A percentile compares a stretch with the other conserved stretches of the same genome.
Evolutionary conservation across 2,329 filamentous ascomycete genomes (phyloP).

Genomic region (Calonectria henricotiae): DNA sequence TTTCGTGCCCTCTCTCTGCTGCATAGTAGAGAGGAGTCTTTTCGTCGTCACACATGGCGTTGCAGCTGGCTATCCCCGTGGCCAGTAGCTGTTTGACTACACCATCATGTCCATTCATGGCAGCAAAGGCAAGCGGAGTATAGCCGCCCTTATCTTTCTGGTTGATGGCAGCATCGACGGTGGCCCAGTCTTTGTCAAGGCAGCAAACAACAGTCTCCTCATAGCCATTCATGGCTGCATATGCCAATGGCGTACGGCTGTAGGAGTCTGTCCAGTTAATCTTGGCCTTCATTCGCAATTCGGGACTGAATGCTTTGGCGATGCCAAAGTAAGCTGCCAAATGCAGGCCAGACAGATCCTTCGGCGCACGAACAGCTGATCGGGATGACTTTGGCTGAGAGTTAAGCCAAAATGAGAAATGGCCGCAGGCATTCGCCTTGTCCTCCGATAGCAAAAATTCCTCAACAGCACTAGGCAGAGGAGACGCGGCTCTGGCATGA

Average conservation of each 20-base stretch:
- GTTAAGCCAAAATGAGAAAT: conserved; percentile 14
- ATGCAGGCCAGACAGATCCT: conserved; percentile 2
- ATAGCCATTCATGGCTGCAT: conserved; percentile 8
- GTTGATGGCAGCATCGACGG: conserved; percentile 16
- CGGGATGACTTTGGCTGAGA: conserved; percentile 6
- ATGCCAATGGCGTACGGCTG: not conserved
- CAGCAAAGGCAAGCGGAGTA: not conserved
- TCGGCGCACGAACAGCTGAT: not conserved
- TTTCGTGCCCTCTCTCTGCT: conserved; percentile 12
- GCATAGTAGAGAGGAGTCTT: conserved; percentile 9
- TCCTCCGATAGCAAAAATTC: not conserved
- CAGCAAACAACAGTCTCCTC: conserved; percentile 11
- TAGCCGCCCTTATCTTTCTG: not conserved
- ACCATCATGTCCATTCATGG: conserved; percentile 5
- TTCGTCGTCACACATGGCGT: not conserved
- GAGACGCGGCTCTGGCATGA: conserved; percentile 9
- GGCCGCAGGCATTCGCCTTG: not conserved
- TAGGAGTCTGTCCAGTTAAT: not conserved
- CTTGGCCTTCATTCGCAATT: conserved; percentile 1
- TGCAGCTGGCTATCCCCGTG: conserved; percentile 7
- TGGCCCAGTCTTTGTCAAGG: conserved; percentile 13
- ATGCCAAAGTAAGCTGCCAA: conserved; percentile 11
- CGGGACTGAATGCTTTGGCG: not conserved
- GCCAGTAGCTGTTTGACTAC: conserved; percentile 14
- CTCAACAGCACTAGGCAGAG: conserved; percentile 6